Evolutionary conservation across 228 moss, liverwort and hornwort species (phyloP), one percentile per base, ranked within the genome.

Genomic region (Sphagnum fallax): DNA sequence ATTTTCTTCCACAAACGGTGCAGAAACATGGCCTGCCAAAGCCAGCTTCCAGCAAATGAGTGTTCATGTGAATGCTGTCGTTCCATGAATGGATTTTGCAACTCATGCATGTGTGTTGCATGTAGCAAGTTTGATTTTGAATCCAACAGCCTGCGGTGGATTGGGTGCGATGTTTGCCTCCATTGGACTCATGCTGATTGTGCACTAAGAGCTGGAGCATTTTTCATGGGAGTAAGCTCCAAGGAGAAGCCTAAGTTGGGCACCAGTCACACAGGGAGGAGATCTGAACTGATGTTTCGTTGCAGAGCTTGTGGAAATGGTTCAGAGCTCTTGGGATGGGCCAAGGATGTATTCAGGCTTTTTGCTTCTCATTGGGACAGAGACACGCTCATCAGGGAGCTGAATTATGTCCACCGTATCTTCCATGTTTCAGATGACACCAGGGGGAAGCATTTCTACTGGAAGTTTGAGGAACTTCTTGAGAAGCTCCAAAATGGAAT

Each of bases 111-210:
- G 88, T 88, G 88, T 63, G 82, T 88, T 52, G 80, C 82, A 66
- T 88, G 88, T 80, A 82, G 80, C 85, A 88, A 88, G 80, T 88
- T 88, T 69, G 88, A 88, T 80, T 88, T 85, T 69, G 88, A 88
- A 70, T 82, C 85, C 8, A 85, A 88, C 71, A 88, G 85, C 60
- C 85, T 82, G 72, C 85, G 85, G 58, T 88, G 88, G 88, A 75
- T 88, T 69, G 88, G 88, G 9, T 88, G 88, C 61, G 88, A 88
- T 65, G 80, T 85, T 64, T 88, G 88, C 69, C 84, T 84, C 51
- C 88, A 88, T 83, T 88, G 88, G 88, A 84, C 88, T 50, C 88
- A 88, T 76, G 82, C 88, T 65, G 88, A 85, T 75, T 88, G 88
- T 80, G 85, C 88, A 15, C 80, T 88, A 82, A 82, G 85, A 80